Evolutionary conservation across 1,139 yeast genomes (phyloP), one percentile per base, ranked within the genome.

Genomic region (Pichia sp.): DNA sequence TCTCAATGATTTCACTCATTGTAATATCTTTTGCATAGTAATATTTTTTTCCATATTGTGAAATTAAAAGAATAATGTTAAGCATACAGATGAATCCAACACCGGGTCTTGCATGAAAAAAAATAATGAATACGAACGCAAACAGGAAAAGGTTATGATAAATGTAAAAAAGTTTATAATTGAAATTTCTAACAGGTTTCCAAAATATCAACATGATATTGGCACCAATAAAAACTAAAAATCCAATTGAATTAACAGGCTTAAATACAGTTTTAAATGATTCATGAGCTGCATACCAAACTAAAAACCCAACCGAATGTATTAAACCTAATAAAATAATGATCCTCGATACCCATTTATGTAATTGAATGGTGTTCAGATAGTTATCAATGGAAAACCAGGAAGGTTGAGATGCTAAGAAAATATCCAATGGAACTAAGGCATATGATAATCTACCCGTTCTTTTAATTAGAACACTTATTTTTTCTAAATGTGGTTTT

Each of bases 291-390:
- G 46, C 53, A 80, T 83, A 82, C 51, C 67, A 67, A 26, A 61
- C 58, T 3, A 73, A 46, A 63, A 68, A 86, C n/a, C 79, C 80
- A 29, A 70, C 48, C 0, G 83, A 71, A 57, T 89, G 97, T 10
- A 76, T 39, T 0, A 71, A 39, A 0, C 78, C 76, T 35, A 77
- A 64, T 0, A 72, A 53, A 0, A 84, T 69, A 4, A 83, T 74
- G 2, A 82, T 50, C 51, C 97, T 67, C 2, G 94, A 81, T 0
- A 84, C 61, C 96, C 96, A 87, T 60, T 86, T 87, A 63, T 89
- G 97, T 12, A 85, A 57, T 11, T 68, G 69, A 6, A 87, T 56
- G 12, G 80, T 61, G 35, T 74, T 69, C 47, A 85, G 62, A 55
- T 86, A 87, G 43, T 73, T 67, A 11, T 78, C 74, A 22, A 70